Percentiles rank a stretch among this genome's conserved stretches.
phyloP scores from a whole-genome alignment of 2,329 filamentous ascomycete species.

The Rasamsonia emersonii region DNA sequence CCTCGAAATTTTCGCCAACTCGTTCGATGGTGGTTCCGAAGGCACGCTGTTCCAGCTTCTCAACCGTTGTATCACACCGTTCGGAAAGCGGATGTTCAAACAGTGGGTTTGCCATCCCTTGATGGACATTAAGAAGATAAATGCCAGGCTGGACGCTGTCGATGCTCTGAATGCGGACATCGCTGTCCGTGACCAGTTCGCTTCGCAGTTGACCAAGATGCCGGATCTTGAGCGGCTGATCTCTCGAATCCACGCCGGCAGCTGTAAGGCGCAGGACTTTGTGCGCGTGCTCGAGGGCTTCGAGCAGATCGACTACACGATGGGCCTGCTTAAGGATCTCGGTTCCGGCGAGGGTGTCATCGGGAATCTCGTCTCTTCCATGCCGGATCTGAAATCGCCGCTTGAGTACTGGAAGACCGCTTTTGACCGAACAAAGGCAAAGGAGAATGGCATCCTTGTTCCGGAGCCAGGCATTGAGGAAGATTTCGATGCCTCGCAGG shows the following conservation, averaged over 20 bases:
- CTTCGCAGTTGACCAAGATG: conserved; percentile 78
- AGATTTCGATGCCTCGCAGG: conserved; percentile 80
- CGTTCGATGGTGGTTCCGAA: conserved; percentile 71
- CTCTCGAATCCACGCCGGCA: conserved; percentile 84
- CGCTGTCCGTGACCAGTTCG: conserved; percentile 75
- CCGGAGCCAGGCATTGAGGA: conserved; percentile 81
- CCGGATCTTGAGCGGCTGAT: conserved; percentile 91
- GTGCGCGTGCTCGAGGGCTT: conserved; percentile 90
- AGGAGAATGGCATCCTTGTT: conserved; percentile 70
- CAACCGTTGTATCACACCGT: conserved; percentile 91
- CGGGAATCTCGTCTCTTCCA: conserved; percentile 68
- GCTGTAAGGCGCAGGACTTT: conserved; percentile 87
- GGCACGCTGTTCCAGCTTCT: conserved; percentile 86
- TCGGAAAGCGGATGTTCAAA: conserved; percentile 90
- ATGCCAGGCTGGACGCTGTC: conserved; percentile 87
- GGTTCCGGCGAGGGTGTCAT: conserved; percentile 75
- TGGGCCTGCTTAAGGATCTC: conserved; percentile 66
- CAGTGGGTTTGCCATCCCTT: conserved; percentile 97
- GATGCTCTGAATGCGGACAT: conserved; percentile 82
- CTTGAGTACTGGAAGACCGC: conserved; percentile 83
- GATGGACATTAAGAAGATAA: conserved; percentile 78
- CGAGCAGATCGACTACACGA: conserved; percentile 94
- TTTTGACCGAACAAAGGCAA: conserved; percentile 75
- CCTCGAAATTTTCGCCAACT: conserved; percentile 93
- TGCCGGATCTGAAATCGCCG: conserved; percentile 72